Base-by-base conservation (phyloP, 2,329 filamentous ascomycete species). In the Ascomycota sp. region DNA sequence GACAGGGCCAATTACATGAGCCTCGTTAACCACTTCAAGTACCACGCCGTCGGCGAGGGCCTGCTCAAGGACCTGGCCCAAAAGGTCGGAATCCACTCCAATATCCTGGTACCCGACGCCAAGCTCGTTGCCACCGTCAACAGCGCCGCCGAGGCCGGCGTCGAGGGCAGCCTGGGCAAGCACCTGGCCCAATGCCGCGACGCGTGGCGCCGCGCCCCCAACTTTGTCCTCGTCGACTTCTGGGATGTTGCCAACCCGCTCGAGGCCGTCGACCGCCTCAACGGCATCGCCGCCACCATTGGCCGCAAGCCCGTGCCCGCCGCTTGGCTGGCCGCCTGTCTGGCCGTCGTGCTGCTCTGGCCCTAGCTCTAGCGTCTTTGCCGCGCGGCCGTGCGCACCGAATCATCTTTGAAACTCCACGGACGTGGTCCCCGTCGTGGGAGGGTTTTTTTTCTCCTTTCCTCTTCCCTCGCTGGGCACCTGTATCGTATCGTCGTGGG, bases 1-100 rank as follows among this genome's bases (percentile, higher is more conserved):
- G 44, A 77, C 19, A 44, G 56, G 0, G 58, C 60, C 1, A 65
- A 66, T 39, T 63, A 69, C 40, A 62, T 89, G 47, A 69, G 78
- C 19, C 57, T 89, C 8, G 63, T 80, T 56, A 89, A 89, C 58
- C 80, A 89, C 55, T 86, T 89, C 57, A 63, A 76, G 31, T 73
- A 85, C 55, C 54, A 61, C 33, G 51, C 45, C 5, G 45, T 70
- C 15, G 46, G 56, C n/a, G 49, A 61, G 4, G 59, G 57, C 35
- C 65, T 80, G 41, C 52, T 66, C 10, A 23, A 28, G 17, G 25
- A 9, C 25, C n/a, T 32, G 20, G 25, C 25, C 21, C 20, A 24
- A 11, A 12, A 11, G 20, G 13, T 32, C 11, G 30, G 30, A 20
- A 25, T 25, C 17, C 10, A 12, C n/a, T 49, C 61, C 4, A 59